These are phyloP conservation scores for Dryas drummondii DNA, from an alignment of 306 rosid genomes.

Conservation along the genomic window DNA sequence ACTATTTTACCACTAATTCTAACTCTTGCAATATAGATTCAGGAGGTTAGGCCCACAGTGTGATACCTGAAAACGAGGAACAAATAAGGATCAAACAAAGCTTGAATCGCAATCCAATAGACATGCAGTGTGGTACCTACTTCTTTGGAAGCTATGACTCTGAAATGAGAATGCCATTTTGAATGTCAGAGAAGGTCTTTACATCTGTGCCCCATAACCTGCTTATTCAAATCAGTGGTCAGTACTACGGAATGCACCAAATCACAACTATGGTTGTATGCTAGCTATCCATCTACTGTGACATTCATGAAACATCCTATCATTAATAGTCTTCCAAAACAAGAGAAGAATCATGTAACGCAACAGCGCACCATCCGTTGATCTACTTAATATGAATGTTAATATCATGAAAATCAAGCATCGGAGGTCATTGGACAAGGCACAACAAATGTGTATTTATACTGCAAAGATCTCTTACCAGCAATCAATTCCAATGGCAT, in stretches of 20 bases:
- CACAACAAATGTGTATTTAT: constrained; percentile 4
- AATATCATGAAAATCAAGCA: neutral
- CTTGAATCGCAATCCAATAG: neutral
- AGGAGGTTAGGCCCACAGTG: neutral
- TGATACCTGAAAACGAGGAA: neutral
- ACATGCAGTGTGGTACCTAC: neutral
- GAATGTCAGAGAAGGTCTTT: constrained; percentile 66
- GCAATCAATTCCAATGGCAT: constrained; percentile 77
- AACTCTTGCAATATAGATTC: neutral
- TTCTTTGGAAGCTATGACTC: constrained; percentile 25
- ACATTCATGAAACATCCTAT: neutral
- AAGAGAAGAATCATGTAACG: neutral
- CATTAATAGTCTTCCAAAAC: neutral
- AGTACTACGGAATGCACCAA: neutral
- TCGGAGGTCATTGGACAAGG: neutral
- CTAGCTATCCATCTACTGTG: neutral
- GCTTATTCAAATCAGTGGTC: constrained; percentile 29
- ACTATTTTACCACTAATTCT: neutral
- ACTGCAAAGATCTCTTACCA: constrained; percentile 53
- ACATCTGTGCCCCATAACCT: constrained; percentile 94
- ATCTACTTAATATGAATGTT: constrained; percentile 2
- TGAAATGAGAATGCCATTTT: constrained; percentile 46
- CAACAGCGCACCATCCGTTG: constrained; percentile 6
- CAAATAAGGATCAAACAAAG: neutral
- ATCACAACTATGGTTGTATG: neutral